phyloP scores from a whole-genome alignment of 1,284 basidiomycete genomes.

The Cryptococcus jaspeensis region DNA sequence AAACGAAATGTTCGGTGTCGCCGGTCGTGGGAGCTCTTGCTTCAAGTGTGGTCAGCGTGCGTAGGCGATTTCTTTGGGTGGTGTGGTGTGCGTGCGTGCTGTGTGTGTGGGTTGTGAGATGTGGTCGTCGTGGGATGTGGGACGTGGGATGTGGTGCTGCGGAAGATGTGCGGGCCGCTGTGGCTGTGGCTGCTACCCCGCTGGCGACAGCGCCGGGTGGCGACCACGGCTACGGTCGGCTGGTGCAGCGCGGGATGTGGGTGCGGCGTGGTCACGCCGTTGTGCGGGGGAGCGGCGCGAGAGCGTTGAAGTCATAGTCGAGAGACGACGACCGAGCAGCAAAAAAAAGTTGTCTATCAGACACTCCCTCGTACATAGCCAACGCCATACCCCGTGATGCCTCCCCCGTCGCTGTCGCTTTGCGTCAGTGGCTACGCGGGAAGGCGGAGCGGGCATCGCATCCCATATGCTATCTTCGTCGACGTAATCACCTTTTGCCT shows the following conservation, averaged over 20 bases:
- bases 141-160: not conserved
- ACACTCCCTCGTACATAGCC: constrained; percentile 24
- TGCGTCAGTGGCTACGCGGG: not conserved
- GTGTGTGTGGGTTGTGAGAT: constrained; percentile 12
- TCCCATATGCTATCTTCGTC: too few species aligned
- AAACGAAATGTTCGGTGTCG: constrained; percentile 37
- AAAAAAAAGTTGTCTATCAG: too few species aligned
- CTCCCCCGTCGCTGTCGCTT: not conserved
- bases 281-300: constrained; percentile 38
- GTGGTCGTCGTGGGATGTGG: constrained; percentile 7
- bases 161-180: not conserved
- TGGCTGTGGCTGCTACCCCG: not conserved
- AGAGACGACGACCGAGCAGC: constrained; percentile 11
- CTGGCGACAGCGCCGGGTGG: too few species aligned
- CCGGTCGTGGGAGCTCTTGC: constrained; percentile 43
- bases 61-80: constrained; percentile 29
- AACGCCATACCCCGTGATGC: not conserved
- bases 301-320: constrained; percentile 18
- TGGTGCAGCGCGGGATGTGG: constrained; percentile 5
- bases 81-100: constrained; percentile 26
- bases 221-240: not conserved
- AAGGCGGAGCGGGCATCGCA: too few species aligned
- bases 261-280: too few species aligned
- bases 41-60: constrained; percentile 51
- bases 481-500: too few species aligned